Evolutionary conservation across 1,139 yeast species (phyloP).

Genomic region (Pichia sp.): DNA sequence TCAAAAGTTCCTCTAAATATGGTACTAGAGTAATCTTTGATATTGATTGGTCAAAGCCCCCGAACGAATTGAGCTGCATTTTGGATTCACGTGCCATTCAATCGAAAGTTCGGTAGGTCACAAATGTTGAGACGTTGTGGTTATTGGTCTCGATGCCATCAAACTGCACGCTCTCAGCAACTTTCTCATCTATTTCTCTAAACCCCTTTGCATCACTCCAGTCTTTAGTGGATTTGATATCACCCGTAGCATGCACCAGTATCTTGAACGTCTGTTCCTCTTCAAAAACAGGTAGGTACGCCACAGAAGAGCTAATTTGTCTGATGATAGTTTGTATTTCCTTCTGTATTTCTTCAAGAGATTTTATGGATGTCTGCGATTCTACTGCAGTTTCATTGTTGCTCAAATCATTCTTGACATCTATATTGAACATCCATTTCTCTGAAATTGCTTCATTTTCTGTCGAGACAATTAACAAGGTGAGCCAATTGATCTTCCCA

Average conservation of each 20-base stretch:
- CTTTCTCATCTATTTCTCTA: constrained; percentile 39
- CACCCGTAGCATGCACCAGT: constrained; percentile 73
- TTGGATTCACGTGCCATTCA: neutral
- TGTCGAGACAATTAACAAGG: constrained; percentile 64
- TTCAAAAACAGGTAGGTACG: constrained; percentile 71
- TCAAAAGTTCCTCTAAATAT: neutral
- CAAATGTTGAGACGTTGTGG: constrained; percentile 71
- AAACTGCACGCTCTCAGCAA: constrained; percentile 63
- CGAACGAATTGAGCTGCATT: constrained; percentile 9
- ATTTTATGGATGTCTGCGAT: neutral
- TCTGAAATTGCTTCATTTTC: constrained; percentile 60
- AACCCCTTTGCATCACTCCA: constrained; percentile 57
- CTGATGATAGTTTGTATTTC: constrained; percentile 83
- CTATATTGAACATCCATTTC: constrained; percentile 78
- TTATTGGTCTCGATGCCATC: constrained; percentile 61
- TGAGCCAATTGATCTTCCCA: constrained; percentile 61
- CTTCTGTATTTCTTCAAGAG: constrained; percentile 46
- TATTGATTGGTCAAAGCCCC: constrained; percentile 12
- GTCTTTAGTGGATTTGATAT: constrained; percentile 66
- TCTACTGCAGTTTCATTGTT: neutral
- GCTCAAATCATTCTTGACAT: constrained; percentile 25
- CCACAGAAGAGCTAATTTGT: constrained; percentile 83
- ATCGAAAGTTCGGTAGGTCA: constrained; percentile 45
- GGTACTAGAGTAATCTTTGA: neutral
- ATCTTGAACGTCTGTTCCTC: constrained; percentile 74